Base-by-base conservation (phyloP, 148 eudicot species). In the Silene uniflora region DNA sequence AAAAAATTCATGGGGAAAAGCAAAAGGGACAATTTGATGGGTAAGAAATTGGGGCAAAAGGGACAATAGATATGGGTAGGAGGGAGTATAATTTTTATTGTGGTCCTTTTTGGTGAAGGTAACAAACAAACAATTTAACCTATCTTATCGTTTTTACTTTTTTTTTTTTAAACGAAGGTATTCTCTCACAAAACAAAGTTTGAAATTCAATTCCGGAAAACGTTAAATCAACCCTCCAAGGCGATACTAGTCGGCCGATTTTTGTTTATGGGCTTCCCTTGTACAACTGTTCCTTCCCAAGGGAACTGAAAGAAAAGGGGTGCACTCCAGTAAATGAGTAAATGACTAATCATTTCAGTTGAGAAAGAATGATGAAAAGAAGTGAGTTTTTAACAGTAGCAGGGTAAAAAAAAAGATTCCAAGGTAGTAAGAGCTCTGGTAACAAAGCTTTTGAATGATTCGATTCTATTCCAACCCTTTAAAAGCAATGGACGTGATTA, bases 321-420 rank as follows among this genome's bases (percentile, higher is more conserved):
- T 84, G 78, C 72, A 80, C 32, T 77, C 75, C 69, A 75, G 69
- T 82, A 44, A 85, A 67, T 27, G 77, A 75, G 81, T 79, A 85
- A 81, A 88, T 80, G 44, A 83, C 73, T 81, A 83, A 86, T 86
- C 79, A 84, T 82, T 85, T 75, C 75, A 56, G 80, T 76, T 74
- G 80, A 67, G 81, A 75, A 82, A 75, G 69, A 88, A 85, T 86
- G 80, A 85, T 81, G 85, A 75, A 71, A 75, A 77, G 54, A 46
- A 69, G 82, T 81, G 82, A 76, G 23, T 76, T 79, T 73, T 76
- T 39, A 49, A 69, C 82, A 76, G 79, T 76, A 63, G 72, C 77
- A 75, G 68, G 67, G 61, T 49, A 60, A 77, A 42, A 74, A 14
- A 69, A 73, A 79, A 81, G 91, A 84, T 84, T 84, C 86, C 80